phyloP scores from a whole-genome alignment of 1,284 basidiomycete genomes.

The Pseudozyma flocculosa region DNA sequence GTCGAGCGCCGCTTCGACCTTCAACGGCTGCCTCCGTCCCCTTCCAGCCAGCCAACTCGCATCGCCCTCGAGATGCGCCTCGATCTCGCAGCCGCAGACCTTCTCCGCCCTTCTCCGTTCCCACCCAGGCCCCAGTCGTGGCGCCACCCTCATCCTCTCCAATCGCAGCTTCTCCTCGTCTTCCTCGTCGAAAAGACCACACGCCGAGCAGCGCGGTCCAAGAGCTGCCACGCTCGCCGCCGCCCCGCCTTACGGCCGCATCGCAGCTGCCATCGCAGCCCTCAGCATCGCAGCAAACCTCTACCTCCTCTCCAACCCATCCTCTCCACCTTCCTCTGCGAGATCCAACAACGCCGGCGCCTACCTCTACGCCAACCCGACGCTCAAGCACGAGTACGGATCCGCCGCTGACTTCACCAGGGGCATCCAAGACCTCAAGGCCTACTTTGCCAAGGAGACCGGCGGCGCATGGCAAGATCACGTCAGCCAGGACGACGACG shows the following conservation, averaged over 20 bases:
- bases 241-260: neutral
- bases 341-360: no score
- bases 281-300: neutral
- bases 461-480: constrained; percentile 24
- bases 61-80: neutral
- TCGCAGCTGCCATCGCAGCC: neutral
- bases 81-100: neutral
- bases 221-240: neutral
- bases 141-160: neutral
- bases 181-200: neutral
- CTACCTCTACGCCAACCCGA: constrained; percentile 13
- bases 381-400: constrained; percentile 30
- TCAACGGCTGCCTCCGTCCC: neutral
- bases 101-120: constrained; percentile 1
- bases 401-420: constrained; percentile 20
- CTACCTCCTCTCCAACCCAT: neutral
- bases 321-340: neutral
- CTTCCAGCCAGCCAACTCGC: neutral
- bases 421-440: constrained; percentile 38
- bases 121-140: neutral
- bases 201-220: neutral
- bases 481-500: constrained; percentile 30
- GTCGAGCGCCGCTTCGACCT: neutral
- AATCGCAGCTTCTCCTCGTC: neutral
- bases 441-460: constrained; percentile 18